A percentile compares a stretch with the other conserved stretches of the same genome.
phyloP scores from a whole-genome alignment of 257 asterid species.

The Agastache rugosa region DNA sequence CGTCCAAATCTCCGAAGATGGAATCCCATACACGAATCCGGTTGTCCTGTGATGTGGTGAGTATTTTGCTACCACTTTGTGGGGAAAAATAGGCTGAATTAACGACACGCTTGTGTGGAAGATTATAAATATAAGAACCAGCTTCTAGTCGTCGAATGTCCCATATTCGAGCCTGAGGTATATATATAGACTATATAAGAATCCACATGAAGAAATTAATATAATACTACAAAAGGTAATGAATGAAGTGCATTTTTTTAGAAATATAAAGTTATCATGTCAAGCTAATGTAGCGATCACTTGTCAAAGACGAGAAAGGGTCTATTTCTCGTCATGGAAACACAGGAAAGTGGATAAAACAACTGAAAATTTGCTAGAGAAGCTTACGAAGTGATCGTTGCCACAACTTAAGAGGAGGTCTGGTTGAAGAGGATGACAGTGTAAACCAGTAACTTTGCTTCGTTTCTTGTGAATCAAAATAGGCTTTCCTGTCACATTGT shows the following conservation, averaged over 20 bases:
- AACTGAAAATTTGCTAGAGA: slow-evolving; percentile 28
- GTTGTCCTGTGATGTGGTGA: slow-evolving; percentile 94
- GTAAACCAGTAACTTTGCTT: slow-evolving; percentile 93
- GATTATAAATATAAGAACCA: slow-evolving; percentile 76
- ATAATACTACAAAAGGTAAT: neutral
- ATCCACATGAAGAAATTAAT: slow-evolving; percentile 3
- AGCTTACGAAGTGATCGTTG: slow-evolving; percentile 91
- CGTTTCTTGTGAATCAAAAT: slow-evolving; percentile 90
- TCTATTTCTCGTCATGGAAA: neutral
- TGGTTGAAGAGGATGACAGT: slow-evolving; percentile 97
- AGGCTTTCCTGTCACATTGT: slow-evolving; percentile 60
- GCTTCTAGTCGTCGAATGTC: slow-evolving; percentile 80
- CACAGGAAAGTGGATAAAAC: neutral
- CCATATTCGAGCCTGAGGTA: slow-evolving; percentile 92
- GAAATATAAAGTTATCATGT: neutral
- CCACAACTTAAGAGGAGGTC: slow-evolving; percentile 92
- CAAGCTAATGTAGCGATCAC: no score
- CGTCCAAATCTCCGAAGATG: slow-evolving; percentile 79
- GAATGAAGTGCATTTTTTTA: neutral
- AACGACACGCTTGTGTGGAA: slow-evolving; percentile 87
- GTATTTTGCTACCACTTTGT: slow-evolving; percentile 86
- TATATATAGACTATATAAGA: slow-evolving; percentile 28
- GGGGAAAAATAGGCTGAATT: slow-evolving; percentile 98
- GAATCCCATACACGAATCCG: slow-evolving; percentile 95
- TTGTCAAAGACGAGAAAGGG: no score